These are phyloP conservation scores for Russula vinacea DNA, from an alignment of 768 basidiomycete species.

Conservation along the genomic window DNA sequence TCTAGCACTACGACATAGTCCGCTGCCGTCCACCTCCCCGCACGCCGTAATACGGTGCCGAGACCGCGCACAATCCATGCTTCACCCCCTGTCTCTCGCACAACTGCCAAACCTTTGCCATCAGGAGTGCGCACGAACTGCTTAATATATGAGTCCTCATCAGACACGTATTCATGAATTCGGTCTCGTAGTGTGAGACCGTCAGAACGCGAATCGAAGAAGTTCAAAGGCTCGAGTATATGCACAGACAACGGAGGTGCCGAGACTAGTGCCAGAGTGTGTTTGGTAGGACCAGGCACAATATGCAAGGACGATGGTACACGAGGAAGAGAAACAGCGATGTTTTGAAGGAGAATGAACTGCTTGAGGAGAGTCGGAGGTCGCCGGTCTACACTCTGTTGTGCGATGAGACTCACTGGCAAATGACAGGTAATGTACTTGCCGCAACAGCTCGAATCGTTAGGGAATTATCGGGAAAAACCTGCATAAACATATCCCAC, in stretches of 20 bases:
- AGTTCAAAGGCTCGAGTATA: conserved; percentile 52
- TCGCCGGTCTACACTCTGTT: conserved; percentile 81
- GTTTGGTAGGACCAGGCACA: conserved; percentile 47
- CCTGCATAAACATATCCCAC: conserved; percentile 77
- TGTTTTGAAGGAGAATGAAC: conserved; percentile 67
- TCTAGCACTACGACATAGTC: conserved; percentile 71
- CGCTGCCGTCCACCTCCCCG: conserved; percentile 51
- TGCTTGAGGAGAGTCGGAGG: conserved; percentile 81
- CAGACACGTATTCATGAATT: conserved; percentile 14
- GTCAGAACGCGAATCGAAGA: conserved; percentile 57
- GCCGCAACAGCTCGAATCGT: conserved; percentile 72
- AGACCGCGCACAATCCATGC: conserved; percentile 54
- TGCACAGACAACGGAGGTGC: conserved; percentile 64
- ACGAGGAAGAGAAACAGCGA: conserved; percentile 46
- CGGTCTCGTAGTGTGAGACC: conserved; percentile 41
- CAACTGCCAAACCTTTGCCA: conserved; percentile 67
- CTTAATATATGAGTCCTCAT: conserved; percentile 40
- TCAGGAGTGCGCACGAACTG: conserved; percentile 76
- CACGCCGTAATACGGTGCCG: conserved; percentile 48
- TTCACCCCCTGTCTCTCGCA: conserved; percentile 61
- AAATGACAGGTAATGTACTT: conserved; percentile 35
- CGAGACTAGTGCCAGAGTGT: conserved; percentile 50
- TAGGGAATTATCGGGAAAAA: conserved; percentile 70
- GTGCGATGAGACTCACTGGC: conserved; percentile 13
- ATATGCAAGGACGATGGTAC: conserved; percentile 53